Evolutionary conservation across 208 protist species (phyloP).

Genomic region (Kentomonas sorsogonicus): DNA sequence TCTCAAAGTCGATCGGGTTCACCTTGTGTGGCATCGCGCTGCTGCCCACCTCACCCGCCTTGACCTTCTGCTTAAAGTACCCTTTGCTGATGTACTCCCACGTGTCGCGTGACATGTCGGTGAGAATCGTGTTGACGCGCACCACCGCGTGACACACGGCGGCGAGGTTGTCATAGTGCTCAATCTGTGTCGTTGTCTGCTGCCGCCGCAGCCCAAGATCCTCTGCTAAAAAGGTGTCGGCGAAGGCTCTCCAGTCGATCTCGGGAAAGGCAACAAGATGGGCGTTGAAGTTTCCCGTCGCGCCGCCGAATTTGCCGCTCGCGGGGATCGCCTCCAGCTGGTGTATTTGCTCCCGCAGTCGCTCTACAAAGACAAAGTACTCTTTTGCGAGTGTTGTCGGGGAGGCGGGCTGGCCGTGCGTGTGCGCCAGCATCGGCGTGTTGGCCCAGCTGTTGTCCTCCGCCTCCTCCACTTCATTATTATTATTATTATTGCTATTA

Average conservation of each 20-base stretch:
- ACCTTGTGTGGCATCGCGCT: conserved; percentile 97
- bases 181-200: conserved; percentile 93
- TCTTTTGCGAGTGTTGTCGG: conserved; percentile 93
- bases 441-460: conserved; percentile 6
- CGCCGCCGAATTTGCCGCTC: conserved; percentile 92
- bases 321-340: conserved; percentile 48
- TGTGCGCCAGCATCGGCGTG: conserved; percentile 91
- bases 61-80: conserved; percentile 92
- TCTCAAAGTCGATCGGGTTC: conserved; percentile 98
- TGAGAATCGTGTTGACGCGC: conserved; percentile 90
- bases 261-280: conserved; percentile 86
- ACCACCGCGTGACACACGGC: conserved; percentile 87
- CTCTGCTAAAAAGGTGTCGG: conserved; percentile 70
- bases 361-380: conserved; percentile 90
- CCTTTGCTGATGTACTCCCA: conserved; percentile 95
- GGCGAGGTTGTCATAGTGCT: conserved; percentile 93
- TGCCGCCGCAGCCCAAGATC: conserved; percentile 76
- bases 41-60: conserved; percentile 91
- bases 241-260: conserved; percentile 84
- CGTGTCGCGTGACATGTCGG: conserved; percentile 90
- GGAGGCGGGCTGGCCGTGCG: conserved; percentile 92
- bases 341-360: conserved; percentile 71
- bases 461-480: no score
- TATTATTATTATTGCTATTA: no score
- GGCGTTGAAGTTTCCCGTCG: conserved; percentile 93